phyloP scores from a whole-genome alignment of 2,329 filamentous ascomycete species.

The Leptographium radiaticola region DNA sequence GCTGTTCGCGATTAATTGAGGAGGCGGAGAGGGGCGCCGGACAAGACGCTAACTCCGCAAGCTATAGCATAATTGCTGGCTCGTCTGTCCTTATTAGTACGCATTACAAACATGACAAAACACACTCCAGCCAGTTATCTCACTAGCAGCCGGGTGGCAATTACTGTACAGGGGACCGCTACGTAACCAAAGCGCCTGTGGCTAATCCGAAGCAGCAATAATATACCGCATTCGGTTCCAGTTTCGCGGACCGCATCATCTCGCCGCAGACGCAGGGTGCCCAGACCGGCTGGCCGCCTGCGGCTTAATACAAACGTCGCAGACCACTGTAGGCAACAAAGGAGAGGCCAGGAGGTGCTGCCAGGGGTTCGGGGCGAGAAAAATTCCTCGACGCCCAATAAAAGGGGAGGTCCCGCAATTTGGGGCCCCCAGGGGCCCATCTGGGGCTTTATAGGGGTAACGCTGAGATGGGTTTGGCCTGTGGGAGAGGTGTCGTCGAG shows the following conservation, averaged over 20 bases:
- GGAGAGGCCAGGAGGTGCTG: neutral
- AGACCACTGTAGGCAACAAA: neutral
- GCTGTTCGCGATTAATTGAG: constrained; percentile 2
- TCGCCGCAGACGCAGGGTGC: no score
- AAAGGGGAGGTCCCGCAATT: neutral
- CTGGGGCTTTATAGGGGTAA: neutral
- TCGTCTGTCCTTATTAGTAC: neutral
- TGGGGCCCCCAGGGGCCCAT: neutral
- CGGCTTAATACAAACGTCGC: neutral
- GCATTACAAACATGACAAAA: constrained; percentile 1
- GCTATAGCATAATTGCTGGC: neutral
- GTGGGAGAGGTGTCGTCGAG: no score
- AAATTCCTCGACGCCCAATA: neutral
- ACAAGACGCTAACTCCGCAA: neutral
- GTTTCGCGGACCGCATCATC: neutral
- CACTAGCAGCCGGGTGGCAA: neutral
- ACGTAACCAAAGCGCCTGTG: neutral
- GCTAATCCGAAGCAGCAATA: neutral
- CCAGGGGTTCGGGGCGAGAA: neutral
- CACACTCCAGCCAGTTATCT: neutral
- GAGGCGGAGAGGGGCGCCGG: neutral
- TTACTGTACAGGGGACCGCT: neutral
- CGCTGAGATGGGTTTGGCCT: neutral
- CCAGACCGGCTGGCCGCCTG: no score
- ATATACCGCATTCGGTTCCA: neutral